Evolutionary conservation across 768 basidiomycete genomes (phyloP).

Genomic region (Psilocybe cubensis): DNA sequence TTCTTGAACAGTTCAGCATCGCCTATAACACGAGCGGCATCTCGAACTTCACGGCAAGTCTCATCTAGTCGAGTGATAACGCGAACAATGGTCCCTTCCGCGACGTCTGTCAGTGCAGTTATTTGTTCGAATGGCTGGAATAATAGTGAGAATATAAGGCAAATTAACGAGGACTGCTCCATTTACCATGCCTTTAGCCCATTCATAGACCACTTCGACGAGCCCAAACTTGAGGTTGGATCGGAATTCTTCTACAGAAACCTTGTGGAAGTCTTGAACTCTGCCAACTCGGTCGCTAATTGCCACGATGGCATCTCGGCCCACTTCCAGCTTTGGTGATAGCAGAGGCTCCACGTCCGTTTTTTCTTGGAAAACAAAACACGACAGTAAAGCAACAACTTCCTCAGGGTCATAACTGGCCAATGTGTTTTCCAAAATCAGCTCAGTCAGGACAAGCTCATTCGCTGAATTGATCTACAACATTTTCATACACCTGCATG

Average conservation of each 20-base stretch:
- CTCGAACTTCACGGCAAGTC: slow-evolving; percentile 94
- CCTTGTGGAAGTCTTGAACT: slow-evolving; percentile 81
- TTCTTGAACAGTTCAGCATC: slow-evolving; percentile 96
- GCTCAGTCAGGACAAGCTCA: slow-evolving; percentile 93
- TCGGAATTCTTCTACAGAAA: slow-evolving; percentile 78
- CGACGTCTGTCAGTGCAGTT: slow-evolving; percentile 88
- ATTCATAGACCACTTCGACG: slow-evolving; percentile 97
- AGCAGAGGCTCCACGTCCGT: slow-evolving; percentile 87
- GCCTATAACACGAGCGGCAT: slow-evolving; percentile 96
- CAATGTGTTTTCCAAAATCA: slow-evolving; percentile 94
- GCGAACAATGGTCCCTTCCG: slow-evolving; percentile 96
- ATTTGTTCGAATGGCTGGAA: slow-evolving; percentile 94
- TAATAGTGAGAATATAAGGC: neutral
- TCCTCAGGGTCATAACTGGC: slow-evolving; percentile 93
- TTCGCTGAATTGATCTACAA: slow-evolving; percentile 97
- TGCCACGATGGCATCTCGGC: slow-evolving; percentile 74
- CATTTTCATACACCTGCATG: neutral
- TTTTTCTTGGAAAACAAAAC: slow-evolving; percentile 99
- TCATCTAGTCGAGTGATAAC: slow-evolving; percentile 96
- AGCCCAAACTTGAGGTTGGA: slow-evolving; percentile 87
- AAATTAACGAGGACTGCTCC: no score
- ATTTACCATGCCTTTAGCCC: slow-evolving; percentile 97
- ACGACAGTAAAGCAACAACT: slow-evolving; percentile 93
- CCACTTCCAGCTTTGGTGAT: slow-evolving; percentile 78
- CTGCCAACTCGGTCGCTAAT: slow-evolving; percentile 80